These are phyloP conservation scores for Entrophospora sp. DNA, from an alignment of 192 early-diverging fungal genomes.

Conservation along the genomic window DNA sequence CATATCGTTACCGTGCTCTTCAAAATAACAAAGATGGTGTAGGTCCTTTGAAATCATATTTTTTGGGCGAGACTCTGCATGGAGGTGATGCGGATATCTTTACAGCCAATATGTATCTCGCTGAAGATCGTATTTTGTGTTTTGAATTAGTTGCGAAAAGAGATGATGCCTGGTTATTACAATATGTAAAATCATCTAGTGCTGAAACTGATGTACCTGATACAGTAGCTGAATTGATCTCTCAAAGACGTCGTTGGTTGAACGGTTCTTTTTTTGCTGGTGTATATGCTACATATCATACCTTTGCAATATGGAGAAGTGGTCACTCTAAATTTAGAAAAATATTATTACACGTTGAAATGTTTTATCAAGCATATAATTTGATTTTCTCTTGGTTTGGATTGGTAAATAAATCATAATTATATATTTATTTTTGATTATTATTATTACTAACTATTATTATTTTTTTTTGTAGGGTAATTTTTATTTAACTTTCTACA, in stretches of 20 bases:
- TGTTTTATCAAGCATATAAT: too few species aligned
- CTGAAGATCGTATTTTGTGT: constrained; percentile 76
- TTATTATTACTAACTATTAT: too few species aligned
- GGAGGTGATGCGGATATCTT: constrained; percentile 53
- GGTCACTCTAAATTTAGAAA: too few species aligned
- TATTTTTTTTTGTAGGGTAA: constrained; percentile 62
- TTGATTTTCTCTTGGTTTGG: too few species aligned
- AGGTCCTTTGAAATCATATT: constrained; percentile 65
- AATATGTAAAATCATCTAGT: constrained; percentile 58
- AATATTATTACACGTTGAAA: too few species aligned
- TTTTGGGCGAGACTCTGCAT: constrained; percentile 53
- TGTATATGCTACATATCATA: too few species aligned
- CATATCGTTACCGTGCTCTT: constrained; percentile 67
- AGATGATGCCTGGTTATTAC: constrained; percentile 56
- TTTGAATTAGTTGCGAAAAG: constrained; percentile 77
- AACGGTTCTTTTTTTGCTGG: constrained; percentile 91
- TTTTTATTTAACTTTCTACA: constrained; percentile 84
- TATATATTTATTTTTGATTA: too few species aligned
- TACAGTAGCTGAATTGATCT: constrained; percentile 77
- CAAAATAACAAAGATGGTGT: constrained; percentile 46
- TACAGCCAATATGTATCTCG: constrained; percentile 71
- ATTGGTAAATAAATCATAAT: too few species aligned
- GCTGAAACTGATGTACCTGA: constrained; percentile 82
- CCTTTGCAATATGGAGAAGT: too few species aligned
- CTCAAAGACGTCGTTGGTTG: constrained; percentile 92